Evolutionary conservation across 192 early-diverging fungal genomes (phyloP).

Genomic region (Linnemannia hyalina): DNA sequence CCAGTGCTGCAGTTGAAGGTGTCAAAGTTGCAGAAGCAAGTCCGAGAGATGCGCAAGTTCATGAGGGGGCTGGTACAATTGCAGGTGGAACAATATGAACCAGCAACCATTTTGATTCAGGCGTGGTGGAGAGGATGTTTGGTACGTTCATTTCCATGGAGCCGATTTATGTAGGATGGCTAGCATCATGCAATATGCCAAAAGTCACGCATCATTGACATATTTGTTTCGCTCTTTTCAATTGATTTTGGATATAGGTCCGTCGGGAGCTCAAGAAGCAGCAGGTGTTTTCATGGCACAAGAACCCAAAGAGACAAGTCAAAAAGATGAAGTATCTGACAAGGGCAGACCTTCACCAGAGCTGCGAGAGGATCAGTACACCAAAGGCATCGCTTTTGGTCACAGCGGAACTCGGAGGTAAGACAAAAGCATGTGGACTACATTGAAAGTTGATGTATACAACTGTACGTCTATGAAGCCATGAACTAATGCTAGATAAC

Average conservation of each 20-base stretch:
- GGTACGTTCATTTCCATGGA: slow-evolving; percentile 14
- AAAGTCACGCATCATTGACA: not conserved
- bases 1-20: slow-evolving; percentile 46
- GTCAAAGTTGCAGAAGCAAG: slow-evolving; percentile 49
- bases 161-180: not conserved
- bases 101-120: slow-evolving; percentile 54
- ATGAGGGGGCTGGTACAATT: slow-evolving; percentile 51
- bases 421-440: not conserved
- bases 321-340: slow-evolving; percentile 47
- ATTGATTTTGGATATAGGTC: slow-evolving; percentile 16
- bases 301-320: slow-evolving; percentile 30
- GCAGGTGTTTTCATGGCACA: slow-evolving; percentile 48
- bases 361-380: slow-evolving; percentile 43
- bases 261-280: slow-evolving; percentile 52
- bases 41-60: slow-evolving; percentile 55
- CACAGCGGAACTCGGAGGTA: slow-evolving; percentile 47
- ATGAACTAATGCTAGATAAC: not conserved
- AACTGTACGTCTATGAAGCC: too few species aligned
- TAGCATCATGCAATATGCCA: not conserved
- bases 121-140: slow-evolving; percentile 56
- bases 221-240: too few species aligned
- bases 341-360: slow-evolving; percentile 37
- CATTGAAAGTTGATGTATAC: not conserved
- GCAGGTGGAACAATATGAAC: slow-evolving; percentile 53
- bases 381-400: slow-evolving; percentile 49